Base-by-base conservation (phyloP, 2,329 filamentous ascomycete genomes). In the Hypoxylon sp. region DNA sequence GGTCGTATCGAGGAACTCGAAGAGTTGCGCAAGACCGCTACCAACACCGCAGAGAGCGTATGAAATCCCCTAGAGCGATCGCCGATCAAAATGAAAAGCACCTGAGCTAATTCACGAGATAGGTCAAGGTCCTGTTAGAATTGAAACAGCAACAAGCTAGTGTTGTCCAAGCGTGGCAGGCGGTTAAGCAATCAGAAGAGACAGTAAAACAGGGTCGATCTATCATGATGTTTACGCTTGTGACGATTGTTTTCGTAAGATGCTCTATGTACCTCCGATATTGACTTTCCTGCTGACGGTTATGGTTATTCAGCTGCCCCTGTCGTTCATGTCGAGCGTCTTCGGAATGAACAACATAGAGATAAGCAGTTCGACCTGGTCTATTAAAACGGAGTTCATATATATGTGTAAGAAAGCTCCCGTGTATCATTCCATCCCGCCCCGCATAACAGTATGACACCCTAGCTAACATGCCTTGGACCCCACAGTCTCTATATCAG, bases 121-220 rank as follows among this genome's bases (percentile, higher is more conserved):
- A 81, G 78, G 71, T 83, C 46, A 78, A 80, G 42, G 79, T 81
- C 48, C 74, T 85, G 1, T 73, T 84, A 1, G 76, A 74, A 0
- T 73, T 85, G 24, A 84, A 84, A 62, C 82, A 84, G 37, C 82
- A 85, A 65, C 82, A 85, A 64, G 81, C 82, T 0, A 79, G 80
- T 42, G 79, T 84, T 0, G 76, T 84, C 3, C 81, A 85, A 65
- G 82, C 82, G 0, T 80, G 79, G 75, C 77, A 80, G 15, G 76
- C 82, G 0, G 74, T 81, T 8, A 78, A 75, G 27, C 79, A 82
- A 37, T 79, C 78, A 0, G 77, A 81, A 0, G 79, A 84, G 52
- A 80, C 77, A 0, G 78, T 81, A 5, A 78, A 76, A 7, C 82
- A 85, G 65, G 81, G 82, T 0, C 76, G 79, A 0, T 79, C 82